Conservation (phyloP, 2,329 filamentous ascomycete genomes). For the Myrmaecium sp. region DNA sequence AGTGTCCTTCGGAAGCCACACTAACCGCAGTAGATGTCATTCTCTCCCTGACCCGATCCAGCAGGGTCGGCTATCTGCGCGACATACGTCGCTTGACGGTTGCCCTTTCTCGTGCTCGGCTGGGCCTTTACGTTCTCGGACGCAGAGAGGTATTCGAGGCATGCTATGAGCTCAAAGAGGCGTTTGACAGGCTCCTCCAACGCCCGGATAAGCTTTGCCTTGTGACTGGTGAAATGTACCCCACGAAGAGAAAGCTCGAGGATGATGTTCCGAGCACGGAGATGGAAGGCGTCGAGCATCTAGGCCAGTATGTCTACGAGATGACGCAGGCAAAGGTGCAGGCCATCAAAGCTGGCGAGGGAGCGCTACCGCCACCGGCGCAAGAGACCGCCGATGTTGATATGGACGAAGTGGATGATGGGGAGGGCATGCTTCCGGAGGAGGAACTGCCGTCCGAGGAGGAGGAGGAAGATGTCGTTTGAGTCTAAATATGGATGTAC, state of each 20-base stretch:
- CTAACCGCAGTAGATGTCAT: constrained; percentile 54
- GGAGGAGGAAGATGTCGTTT: constrained; percentile 6
- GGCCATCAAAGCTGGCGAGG: constrained; percentile 31
- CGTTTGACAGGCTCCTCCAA: constrained; percentile 62
- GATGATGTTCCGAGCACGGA: constrained; percentile 39
- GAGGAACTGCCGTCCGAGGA: constrained; percentile 10
- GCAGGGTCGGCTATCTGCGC: constrained; percentile 76
- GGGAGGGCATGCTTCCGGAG: no score
- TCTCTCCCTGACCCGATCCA: constrained; percentile 78
- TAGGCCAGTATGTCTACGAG: constrained; percentile 91
- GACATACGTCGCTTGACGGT: constrained; percentile 90
- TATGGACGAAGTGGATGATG: constrained; percentile 18
- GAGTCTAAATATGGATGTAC: no score
- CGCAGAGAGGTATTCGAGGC: constrained; percentile 76
- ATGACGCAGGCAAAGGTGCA: constrained; percentile 68
- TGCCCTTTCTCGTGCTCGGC: constrained; percentile 75
- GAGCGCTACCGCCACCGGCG: constrained; percentile 13
- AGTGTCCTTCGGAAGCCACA: neutral
- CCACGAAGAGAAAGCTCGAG: constrained; percentile 38
- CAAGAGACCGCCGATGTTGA: constrained; percentile 15
- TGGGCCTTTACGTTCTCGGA: constrained; percentile 85
- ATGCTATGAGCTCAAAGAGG: constrained; percentile 72
- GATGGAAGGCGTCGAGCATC: constrained; percentile 85
- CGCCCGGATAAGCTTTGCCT: constrained; percentile 69
- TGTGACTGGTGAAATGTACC: constrained; percentile 75